Evolutionary conservation across 805 yeast species (phyloP), one percentile per base, ranked within the genome.

Genomic region (Wickerhamomyces hampshirensis): DNA sequence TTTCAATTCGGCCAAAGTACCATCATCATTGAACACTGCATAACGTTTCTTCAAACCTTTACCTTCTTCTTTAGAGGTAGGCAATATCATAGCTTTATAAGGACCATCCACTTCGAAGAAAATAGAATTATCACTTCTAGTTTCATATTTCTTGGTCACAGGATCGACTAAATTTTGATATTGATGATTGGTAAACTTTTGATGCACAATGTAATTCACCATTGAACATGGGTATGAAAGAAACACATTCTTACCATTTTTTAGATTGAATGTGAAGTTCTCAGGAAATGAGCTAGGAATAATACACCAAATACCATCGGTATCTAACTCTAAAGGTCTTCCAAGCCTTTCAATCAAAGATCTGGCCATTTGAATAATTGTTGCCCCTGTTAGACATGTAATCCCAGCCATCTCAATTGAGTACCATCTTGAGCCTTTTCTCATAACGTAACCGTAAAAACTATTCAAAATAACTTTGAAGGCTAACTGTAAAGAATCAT

Each of bases 371-470:
- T 94, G 98, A 66, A 93, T 93, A 50, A 93, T 93, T 0, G 95
- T 87, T 1, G 98, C 96, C 35, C 99, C 99, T 0, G 98, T 93
- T 33, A 89, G 69, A 71, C 98, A 94, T 0, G 99, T 93, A 14
- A 93, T 93, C 44, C 99, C 99, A 0, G 98, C 99, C 98, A 94
- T 93, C 60, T 93, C 98, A 93, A 93, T 88, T 0, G 98, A 93
- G 53, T 89, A 93, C 99, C 99, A 93, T 42, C 99, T 73, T 0
- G 98, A 93, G 27, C 98, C 99, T 53, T 93, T 93, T 62, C 99
- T 76, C 98, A 93, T 93, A 11, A 93, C 98, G 53, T 93, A 93
- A 33, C 99, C 99, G 53, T 93, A 93, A 57, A 93, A 93, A 0
- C 98, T 91, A 55, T 93, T 93, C 52, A 93, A 70, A 63, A 93